phyloP scores from a whole-genome alignment of 2,329 filamentous ascomycete species.

The Aspergillus pseudotamarii region DNA sequence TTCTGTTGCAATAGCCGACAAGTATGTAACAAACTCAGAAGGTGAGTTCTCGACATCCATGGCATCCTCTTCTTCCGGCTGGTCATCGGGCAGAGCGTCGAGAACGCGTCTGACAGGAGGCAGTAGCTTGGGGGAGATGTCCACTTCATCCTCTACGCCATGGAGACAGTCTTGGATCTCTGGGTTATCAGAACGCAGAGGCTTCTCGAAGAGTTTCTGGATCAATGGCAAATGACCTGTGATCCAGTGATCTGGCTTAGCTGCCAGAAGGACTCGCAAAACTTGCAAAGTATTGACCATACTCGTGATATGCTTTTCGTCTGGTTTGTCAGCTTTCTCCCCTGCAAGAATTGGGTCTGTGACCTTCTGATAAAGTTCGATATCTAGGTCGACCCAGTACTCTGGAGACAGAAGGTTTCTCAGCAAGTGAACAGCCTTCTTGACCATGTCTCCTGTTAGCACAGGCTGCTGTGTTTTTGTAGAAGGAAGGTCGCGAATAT shows the following conservation, averaged over 20 bases:
- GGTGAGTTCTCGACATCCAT: conserved; percentile 74
- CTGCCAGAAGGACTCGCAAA: conserved; percentile 83
- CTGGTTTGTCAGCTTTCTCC: conserved; percentile 80
- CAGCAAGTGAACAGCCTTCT: conserved; percentile 79
- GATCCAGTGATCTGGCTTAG: conserved; percentile 90
- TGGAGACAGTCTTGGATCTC: conserved; percentile 95
- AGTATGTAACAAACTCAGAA: conserved; percentile 82
- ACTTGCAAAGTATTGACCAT: conserved; percentile 95
- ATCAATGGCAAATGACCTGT: conserved; percentile 73
- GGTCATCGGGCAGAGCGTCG: conserved; percentile 82
- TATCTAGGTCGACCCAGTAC: conserved; percentile 88
- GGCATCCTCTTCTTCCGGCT: conserved; percentile 79
- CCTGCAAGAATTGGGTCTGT: conserved; percentile 82
- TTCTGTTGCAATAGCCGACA: conserved; percentile 86
- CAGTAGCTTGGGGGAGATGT: conserved; percentile 70
- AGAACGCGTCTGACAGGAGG: conserved; percentile 81
- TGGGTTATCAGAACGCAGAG: conserved; percentile 81
- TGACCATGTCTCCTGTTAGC: conserved; percentile 75
- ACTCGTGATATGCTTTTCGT: conserved; percentile 80
- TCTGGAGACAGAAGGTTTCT: conserved; percentile 81
- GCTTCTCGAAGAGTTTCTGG: conserved; percentile 88
- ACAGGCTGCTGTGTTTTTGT: conserved; percentile 54
- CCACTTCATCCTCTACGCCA: conserved; percentile 68
- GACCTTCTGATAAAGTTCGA: conserved; percentile 88
- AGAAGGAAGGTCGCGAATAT: conserved; percentile 59